phyloP scores from a whole-genome alignment of 805 yeast genomes.

The Ogataea pilisensis region DNA sequence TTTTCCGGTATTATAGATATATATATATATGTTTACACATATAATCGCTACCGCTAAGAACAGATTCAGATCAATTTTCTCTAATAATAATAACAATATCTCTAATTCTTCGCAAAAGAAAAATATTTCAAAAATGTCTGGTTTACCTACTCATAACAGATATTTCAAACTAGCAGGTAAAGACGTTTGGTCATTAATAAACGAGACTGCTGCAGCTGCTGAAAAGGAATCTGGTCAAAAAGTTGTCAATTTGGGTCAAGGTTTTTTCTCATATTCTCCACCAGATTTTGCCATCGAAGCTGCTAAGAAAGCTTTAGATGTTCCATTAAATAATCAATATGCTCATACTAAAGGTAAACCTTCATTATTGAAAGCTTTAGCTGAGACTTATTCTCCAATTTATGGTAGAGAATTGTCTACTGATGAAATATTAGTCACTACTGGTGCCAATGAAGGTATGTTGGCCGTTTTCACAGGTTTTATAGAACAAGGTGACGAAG shows the following conservation, averaged over 20 bases:
- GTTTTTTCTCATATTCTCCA: slow-evolving; percentile 94
- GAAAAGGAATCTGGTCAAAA: slow-evolving; percentile 66
- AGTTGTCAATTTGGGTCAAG: slow-evolving; percentile 90
- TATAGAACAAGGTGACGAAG: slow-evolving; percentile 86
- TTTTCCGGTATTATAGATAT: too few relatives aligned
- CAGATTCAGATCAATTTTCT: too few relatives aligned
- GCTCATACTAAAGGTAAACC: slow-evolving; percentile 90
- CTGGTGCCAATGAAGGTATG: slow-evolving; percentile 98
- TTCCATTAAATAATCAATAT: slow-evolving; percentile 81
- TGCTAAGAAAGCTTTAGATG: slow-evolving; percentile 68
- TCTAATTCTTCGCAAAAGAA: neutral
- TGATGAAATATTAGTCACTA: slow-evolving; percentile 72
- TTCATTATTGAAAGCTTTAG: slow-evolving; percentile 62
- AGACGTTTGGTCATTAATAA: slow-evolving; percentile 94
- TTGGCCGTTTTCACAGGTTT: slow-evolving; percentile 80
- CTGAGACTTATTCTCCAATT: slow-evolving; percentile 65
- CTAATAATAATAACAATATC: too few relatives aligned
- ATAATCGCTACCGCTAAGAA: too few relatives aligned
- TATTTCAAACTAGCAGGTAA: slow-evolving; percentile 70
- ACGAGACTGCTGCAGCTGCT: slow-evolving; percentile 90
- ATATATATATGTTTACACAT: too few relatives aligned
- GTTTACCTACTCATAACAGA: slow-evolving; percentile 50
- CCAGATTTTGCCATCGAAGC: slow-evolving; percentile 90
- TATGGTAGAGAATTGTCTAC: slow-evolving; percentile 55
- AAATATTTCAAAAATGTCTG: neutral